Percentiles rank a stretch among this genome's conserved stretches.
Evolutionary conservation across 805 yeast species (phyloP).

Genomic region (Starmerella asiatica): DNA sequence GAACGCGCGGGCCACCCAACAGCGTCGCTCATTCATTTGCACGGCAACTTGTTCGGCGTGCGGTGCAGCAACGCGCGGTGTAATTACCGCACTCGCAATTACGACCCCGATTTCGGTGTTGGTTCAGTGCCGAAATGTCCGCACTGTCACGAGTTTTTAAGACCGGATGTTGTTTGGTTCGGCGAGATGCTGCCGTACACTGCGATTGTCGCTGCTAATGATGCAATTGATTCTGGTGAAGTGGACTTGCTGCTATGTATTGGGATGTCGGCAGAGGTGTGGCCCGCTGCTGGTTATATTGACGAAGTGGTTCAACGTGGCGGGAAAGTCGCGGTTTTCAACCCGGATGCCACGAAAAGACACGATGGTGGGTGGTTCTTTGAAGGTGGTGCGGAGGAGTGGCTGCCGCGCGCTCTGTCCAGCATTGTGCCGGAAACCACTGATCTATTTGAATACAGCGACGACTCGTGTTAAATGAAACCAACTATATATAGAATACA

Average conservation of each 20-base stretch:
- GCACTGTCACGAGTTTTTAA: slow-evolving; percentile 45
- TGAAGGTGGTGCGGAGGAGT: slow-evolving; percentile 63
- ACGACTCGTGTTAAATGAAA: background rate
- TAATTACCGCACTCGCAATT: slow-evolving; percentile 34
- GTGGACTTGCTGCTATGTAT: slow-evolving; percentile 69
- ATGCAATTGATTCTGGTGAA: slow-evolving; percentile 41
- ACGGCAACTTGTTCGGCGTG: slow-evolving; percentile 63
- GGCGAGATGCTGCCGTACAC: slow-evolving; percentile 72
- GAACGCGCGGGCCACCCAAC: slow-evolving; percentile 49
- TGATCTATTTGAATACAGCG: background rate
- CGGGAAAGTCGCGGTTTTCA: slow-evolving; percentile 74
- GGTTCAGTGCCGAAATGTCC: slow-evolving; percentile 65
- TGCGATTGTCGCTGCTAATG: slow-evolving; percentile 54
- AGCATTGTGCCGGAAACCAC: slow-evolving; percentile 24
- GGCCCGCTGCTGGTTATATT: slow-evolving; percentile 89
- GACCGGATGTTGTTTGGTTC: slow-evolving; percentile 92
- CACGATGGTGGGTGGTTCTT: slow-evolving; percentile 47
- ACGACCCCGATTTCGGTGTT: slow-evolving; percentile 29
- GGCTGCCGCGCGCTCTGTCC: slow-evolving; percentile 52
- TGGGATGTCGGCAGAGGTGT: slow-evolving; percentile 73
- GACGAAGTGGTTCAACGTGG: slow-evolving; percentile 60
- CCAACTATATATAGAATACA: background rate
- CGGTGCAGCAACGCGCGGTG: slow-evolving; percentile 68
- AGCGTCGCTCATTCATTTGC: slow-evolving; percentile 49
- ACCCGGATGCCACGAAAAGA: slow-evolving; percentile 33